A percentile compares a stretch with the other conserved stretches of the same genome.
Conservation (phyloP, 2,329 filamentous ascomycete species). For the Colletotrichum camelliae region DNA sequence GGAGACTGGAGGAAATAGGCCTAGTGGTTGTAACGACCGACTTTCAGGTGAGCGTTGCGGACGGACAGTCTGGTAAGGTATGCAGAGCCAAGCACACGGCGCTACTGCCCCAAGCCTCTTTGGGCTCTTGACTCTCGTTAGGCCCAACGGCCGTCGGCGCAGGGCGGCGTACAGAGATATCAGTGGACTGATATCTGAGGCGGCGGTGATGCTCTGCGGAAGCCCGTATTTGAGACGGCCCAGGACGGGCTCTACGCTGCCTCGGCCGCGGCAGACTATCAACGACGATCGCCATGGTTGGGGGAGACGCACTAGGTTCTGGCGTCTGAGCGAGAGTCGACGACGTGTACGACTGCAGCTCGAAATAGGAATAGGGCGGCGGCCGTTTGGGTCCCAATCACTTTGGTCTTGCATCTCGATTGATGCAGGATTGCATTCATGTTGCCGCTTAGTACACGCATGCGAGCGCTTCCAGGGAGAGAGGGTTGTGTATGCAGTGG, state of each 20-base stretch:
- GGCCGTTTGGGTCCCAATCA: not conserved
- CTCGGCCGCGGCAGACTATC: not conserved
- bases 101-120: not conserved
- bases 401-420: not conserved
- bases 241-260: not conserved
- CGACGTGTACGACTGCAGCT: not conserved
- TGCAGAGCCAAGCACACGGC: constrained; percentile 6
- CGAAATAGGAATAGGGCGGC: not conserved
- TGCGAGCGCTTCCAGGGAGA: not conserved
- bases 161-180: not conserved
- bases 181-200: constrained; percentile 6
- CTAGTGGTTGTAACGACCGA: not conserved
- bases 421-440: not conserved
- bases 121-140: not conserved
- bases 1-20: not conserved
- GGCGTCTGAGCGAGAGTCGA: not conserved
- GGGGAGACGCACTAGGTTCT: not conserved
- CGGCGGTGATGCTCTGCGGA: not conserved
- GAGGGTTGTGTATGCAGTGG: not conserved
- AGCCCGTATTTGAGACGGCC: constrained; percentile 18
- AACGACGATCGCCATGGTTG: constrained; percentile 13
- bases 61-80: not conserved
- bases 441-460: not conserved
- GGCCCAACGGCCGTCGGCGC: constrained; percentile 1
- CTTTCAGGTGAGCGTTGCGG: constrained; percentile 8